These are phyloP conservation scores for Dryadomyces quercus-mongolicae DNA, from an alignment of 2,329 filamentous ascomycete species.

Conservation along the genomic window DNA sequence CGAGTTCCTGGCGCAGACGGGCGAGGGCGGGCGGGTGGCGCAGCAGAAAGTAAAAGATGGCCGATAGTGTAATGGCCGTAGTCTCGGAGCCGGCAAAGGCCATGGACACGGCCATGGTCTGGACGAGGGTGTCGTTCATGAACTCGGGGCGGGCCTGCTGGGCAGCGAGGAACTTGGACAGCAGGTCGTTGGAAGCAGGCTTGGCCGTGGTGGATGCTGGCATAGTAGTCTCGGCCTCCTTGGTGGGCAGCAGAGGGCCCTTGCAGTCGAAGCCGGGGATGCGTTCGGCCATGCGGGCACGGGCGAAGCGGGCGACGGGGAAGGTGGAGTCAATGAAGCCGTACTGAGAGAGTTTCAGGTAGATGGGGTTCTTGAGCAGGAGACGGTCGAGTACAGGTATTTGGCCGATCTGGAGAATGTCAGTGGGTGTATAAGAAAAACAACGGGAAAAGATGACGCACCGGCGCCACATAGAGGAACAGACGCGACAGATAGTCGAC, in stretches of 20 bases:
- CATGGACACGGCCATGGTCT: conserved; percentile 62
- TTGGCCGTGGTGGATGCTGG: background rate
- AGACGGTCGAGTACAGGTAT: conserved; percentile 57
- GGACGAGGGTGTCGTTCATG: conserved; percentile 58
- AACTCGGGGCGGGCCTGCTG: conserved; percentile 55
- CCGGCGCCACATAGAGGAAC: conserved; percentile 60
- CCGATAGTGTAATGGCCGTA: conserved; percentile 60
- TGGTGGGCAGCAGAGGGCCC: conserved; percentile 26
- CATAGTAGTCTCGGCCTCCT: conserved; percentile 9
- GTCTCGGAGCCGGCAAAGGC: conserved; percentile 67
- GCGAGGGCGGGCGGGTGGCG: conserved; percentile 45
- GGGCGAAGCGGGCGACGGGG: conserved; percentile 61
- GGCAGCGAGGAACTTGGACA: conserved; percentile 62
- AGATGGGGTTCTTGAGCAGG: conserved; percentile 64
- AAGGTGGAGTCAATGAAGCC: conserved; percentile 58
- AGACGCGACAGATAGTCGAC: conserved; percentile 50
- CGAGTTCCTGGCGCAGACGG: conserved; percentile 49
- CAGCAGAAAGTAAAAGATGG: conserved; percentile 63
- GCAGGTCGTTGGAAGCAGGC: conserved; percentile 38
- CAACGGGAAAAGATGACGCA: background rate
- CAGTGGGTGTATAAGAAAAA: too few relatives aligned
- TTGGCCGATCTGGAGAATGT: conserved; percentile 60
- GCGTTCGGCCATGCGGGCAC: conserved; percentile 54
- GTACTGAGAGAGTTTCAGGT: conserved; percentile 53
- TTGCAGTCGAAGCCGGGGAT: conserved; percentile 35